Percentiles rank a stretch among this genome's conserved stretches.
Conservation (phyloP, 2,329 filamentous ascomycete genomes). For the Fusarium gaditjirri region DNA sequence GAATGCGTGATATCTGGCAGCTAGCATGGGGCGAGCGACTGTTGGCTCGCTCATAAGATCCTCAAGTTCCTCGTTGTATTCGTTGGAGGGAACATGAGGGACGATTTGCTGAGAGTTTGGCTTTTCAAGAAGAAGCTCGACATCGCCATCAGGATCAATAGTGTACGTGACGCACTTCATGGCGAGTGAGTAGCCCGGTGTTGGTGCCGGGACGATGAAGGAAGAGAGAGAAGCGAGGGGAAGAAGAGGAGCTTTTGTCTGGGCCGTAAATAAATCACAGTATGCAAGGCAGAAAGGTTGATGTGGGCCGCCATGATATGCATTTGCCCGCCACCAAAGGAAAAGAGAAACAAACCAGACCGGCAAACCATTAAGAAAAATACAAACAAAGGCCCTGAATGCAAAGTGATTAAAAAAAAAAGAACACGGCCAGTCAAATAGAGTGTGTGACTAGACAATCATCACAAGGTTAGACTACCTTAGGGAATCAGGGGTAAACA, state of each 20-base stretch:
- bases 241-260: neutral
- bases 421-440: fast-evolving
- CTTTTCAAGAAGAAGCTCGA: neutral
- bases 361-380: neutral
- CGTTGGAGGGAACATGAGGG: neutral
- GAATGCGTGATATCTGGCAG: neutral
- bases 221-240: neutral
- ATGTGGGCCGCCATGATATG: neutral
- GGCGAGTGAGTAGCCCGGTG: too few relatives aligned
- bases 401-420: neutral
- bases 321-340: neutral
- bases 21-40: neutral
- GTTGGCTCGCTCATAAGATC: neutral
- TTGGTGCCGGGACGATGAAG: neutral
- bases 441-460: neutral
- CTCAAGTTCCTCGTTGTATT: neutral
- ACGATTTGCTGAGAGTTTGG: neutral
- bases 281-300: neutral
- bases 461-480: neutral
- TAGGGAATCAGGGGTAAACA: neutral
- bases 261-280: neutral
- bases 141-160: neutral
- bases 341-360: too few relatives aligned
- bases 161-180: neutral
- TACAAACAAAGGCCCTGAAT: neutral